Evolutionary conservation across 2,329 filamentous ascomycete species (phyloP), one percentile per base, ranked within the genome.

Genomic region (Tolypocladium ovalisporum): DNA sequence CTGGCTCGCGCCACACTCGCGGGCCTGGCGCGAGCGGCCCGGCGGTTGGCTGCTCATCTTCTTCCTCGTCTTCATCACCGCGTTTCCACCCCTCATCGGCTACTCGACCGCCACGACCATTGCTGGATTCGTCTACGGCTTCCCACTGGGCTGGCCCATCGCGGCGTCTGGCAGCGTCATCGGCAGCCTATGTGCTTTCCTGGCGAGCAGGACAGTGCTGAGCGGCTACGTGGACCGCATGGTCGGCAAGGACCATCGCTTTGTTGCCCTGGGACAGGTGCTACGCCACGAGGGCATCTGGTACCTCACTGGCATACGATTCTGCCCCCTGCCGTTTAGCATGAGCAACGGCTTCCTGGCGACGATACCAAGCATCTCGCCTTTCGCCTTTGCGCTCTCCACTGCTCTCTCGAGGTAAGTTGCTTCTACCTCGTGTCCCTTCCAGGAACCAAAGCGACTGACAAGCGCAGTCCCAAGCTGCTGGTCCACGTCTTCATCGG

Each of bases 401-500:
- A 97, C 93, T 0, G 86, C 89, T 3, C 75, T 93, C 19, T 86
- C 91, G 13, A 84, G 81, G 78, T 79, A 62, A 59, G 70, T 66
- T 40, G 42, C 22, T 29, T 22, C 19, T 24, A 15, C n/a, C 34
- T 13, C n/a, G n/a, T 24, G 40, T 44, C 9, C 32, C 40, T 22
- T 10, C 27, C 15, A 42, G 24, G 19, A 54, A 19, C 10, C 19
- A 8, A 47, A 47, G 32, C 59, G 61, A 36, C 66, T 55, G 13
- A 49, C 5, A 24, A 7, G 32, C 32, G 55, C 55, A 83, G 80
- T 17, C 94, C 94, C 8, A 99, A 97, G 68, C 78, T 99, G 22
- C 78, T 97, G 59, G 85, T 99, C 54, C 90, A 96, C 68, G 84
- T 96, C 64, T 99, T 97, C 74, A 90, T 99, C 66, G 94, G 94